Evolutionary conservation across 441 rosid genomes (phyloP), one percentile per base, ranked within the genome.

Genomic region (Francoa sonchifolia): DNA sequence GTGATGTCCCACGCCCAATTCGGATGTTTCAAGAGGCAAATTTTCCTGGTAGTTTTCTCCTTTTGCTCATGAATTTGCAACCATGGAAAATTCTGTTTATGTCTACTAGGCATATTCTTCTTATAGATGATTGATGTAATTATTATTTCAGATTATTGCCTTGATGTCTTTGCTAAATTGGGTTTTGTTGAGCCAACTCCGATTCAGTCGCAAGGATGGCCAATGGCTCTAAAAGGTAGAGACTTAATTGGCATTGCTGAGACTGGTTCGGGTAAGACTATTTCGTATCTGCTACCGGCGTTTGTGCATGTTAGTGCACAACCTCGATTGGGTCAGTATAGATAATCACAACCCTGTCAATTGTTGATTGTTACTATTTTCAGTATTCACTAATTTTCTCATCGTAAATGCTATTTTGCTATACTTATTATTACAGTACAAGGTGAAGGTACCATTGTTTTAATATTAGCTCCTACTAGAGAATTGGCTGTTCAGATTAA

Each of bases 111-210:
- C 25, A 21, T 21, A 2, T 21, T 6, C 6, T 21, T 35, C 2
- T 7, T 22, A 19, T 35, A 33, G 50, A 32, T 52, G 19, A 34
- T 58, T 54, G 6, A 5, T 43, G 9, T 50, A 1, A 34, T 49
- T 33, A 32, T n/a, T 54, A 28, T 25, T 39, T 23, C 69, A 90
- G 99, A 44, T 54, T 78, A 80, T 52, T 79, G 84, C 68, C 84
- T 90, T 8, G 88, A 86, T 20, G 95, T 77, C 27, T 76, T 90
- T 65, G 66, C 83, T 14, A 82, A 65, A 33, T 38, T 81, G 72
- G 99, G 99, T 47, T 90, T 86, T 54, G 79, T 71, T 32, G 96
- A 90, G 76, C 99, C 99, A 8, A 86, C 96, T 1, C 76, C 99
- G 0, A 90, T 90, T 52, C 96, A 90, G 58, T 69, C 96, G 51